phyloP scores from a whole-genome alignment of 768 basidiomycete species.

The Tricholoma hemisulphureum region DNA sequence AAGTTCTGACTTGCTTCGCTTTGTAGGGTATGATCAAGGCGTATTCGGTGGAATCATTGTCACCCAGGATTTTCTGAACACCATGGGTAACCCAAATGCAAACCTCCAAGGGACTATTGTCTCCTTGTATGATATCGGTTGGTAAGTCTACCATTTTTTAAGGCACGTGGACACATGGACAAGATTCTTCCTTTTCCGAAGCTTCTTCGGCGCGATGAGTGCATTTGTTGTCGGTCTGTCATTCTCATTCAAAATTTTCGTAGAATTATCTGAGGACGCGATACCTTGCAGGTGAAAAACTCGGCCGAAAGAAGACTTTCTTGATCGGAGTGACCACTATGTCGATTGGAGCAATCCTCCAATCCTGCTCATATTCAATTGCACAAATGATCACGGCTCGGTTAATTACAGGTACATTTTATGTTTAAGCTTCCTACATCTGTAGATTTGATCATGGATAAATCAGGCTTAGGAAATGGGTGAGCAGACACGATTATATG shows the following conservation, averaged over 20 bases:
- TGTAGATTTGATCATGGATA: not conserved
- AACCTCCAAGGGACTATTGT: constrained; percentile 49
- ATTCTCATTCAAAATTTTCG: not conserved
- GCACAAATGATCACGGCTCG: constrained; percentile 50
- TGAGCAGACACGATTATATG: constrained; percentile 11
- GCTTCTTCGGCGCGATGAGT: constrained; percentile 46
- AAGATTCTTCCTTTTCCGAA: constrained; percentile 8
- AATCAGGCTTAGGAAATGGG: constrained; percentile 46
- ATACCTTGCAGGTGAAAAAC: constrained; percentile 33
- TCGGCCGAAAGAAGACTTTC: constrained; percentile 48
- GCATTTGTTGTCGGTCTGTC: constrained; percentile 40
- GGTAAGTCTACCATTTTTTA: constrained; percentile 26
- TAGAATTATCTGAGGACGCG: not conserved
- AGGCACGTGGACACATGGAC: too few relatives aligned
- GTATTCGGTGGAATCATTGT: constrained; percentile 53
- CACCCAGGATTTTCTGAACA: constrained; percentile 43
- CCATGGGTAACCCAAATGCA: constrained; percentile 46
- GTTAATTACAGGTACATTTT: constrained; percentile 41
- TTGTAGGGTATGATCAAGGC: constrained; percentile 48
- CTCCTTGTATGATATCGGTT: constrained; percentile 49
- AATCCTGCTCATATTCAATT: constrained; percentile 43
- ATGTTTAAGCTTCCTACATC: not conserved
- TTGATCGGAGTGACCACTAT: constrained; percentile 50
- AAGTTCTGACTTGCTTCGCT: too few relatives aligned
- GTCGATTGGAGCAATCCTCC: constrained; percentile 55